Percentiles rank a stretch among this genome's conserved stretches.
Evolutionary conservation across 2,329 filamentous ascomycete genomes (phyloP).

Genomic region (Fusarium redolens): DNA sequence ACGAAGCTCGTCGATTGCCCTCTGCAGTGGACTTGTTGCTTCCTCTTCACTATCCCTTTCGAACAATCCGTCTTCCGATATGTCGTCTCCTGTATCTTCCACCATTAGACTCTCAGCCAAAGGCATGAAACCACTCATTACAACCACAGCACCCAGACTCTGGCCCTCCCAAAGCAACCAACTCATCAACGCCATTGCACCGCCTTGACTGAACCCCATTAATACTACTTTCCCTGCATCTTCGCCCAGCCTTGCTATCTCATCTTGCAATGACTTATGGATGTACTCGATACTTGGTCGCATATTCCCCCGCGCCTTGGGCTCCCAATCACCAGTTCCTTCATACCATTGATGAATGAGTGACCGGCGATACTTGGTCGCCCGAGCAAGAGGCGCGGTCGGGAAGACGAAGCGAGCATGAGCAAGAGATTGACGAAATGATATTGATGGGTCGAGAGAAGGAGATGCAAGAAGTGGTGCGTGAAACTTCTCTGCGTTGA

Average conservation of each 20-base stretch:
- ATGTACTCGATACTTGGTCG: slow-evolving; percentile 55
- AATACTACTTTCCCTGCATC: slow-evolving; percentile 57
- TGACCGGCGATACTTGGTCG: slow-evolving; percentile 48
- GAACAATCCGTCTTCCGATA: slow-evolving; percentile 33
- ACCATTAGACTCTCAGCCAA: slow-evolving; percentile 49
- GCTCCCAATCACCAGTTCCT: slow-evolving; percentile 51
- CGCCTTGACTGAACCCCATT: slow-evolving; percentile 66
- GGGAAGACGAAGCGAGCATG: slow-evolving; percentile 63
- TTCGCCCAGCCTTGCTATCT: slow-evolving; percentile 49
- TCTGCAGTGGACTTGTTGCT: slow-evolving; percentile 25
- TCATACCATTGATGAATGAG: slow-evolving; percentile 53
- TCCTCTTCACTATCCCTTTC: slow-evolving; percentile 20
- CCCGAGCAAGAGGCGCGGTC: slow-evolving; percentile 54
- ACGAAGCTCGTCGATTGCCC: slow-evolving; percentile 42
- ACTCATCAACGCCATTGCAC: slow-evolving; percentile 58
- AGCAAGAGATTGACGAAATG: slow-evolving; percentile 52
- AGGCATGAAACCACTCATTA: slow-evolving; percentile 61
- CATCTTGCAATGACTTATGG: slow-evolving; percentile 51
- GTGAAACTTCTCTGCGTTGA: slow-evolving; percentile 54
- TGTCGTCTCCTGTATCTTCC: neutral
- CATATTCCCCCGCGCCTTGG: slow-evolving; percentile 49
- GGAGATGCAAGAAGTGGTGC: slow-evolving; percentile 50
- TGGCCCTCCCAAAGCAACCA: slow-evolving; percentile 57
- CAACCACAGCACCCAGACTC: slow-evolving; percentile 53
- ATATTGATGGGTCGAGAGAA: slow-evolving; percentile 1